Evolutionary conservation across 495 filamentous ascomycete genomes (phyloP).

Genomic region (Astrothelium subdiscretum): DNA sequence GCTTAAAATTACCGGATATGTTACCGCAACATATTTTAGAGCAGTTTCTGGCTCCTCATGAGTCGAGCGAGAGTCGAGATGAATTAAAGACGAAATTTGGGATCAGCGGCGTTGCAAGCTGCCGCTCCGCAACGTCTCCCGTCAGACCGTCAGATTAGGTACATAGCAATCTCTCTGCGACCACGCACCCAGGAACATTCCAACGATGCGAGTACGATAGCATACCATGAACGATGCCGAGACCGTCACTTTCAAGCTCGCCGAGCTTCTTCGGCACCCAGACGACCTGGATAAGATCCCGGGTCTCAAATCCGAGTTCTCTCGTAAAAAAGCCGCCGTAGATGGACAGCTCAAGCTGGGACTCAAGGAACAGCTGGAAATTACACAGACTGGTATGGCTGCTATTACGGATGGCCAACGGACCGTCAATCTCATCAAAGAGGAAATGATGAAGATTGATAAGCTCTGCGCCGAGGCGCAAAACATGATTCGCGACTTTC

Average conservation of each 20-base stretch:
- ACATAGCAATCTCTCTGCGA: background rate
- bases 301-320: constrained; percentile 81
- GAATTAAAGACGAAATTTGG: background rate
- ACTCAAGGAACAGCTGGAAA: constrained; percentile 79
- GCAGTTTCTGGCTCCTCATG: background rate
- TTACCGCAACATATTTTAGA: background rate
- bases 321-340: constrained; percentile 82
- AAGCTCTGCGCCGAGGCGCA: constrained; percentile 93
- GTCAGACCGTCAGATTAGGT: no score
- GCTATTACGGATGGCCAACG: constrained; percentile 78
- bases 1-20: background rate
- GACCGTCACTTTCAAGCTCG: constrained; percentile 48
- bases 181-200: background rate
- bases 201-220: constrained; percentile 1
- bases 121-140: background rate
- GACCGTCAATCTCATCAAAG: constrained; percentile 77
- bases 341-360: constrained; percentile 81
- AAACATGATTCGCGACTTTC: constrained; percentile 91
- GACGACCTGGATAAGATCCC: constrained; percentile 93
- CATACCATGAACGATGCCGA: constrained; percentile 37
- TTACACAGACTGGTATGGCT: constrained; percentile 82
- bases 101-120: background rate
- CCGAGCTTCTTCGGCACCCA: constrained; percentile 59
- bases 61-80: no score
- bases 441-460: constrained; percentile 97